A percentile compares a stretch with the other conserved stretches of the same genome.
Conservation (phyloP, 1,284 basidiomycete species). For the Mycena sp. region DNA sequence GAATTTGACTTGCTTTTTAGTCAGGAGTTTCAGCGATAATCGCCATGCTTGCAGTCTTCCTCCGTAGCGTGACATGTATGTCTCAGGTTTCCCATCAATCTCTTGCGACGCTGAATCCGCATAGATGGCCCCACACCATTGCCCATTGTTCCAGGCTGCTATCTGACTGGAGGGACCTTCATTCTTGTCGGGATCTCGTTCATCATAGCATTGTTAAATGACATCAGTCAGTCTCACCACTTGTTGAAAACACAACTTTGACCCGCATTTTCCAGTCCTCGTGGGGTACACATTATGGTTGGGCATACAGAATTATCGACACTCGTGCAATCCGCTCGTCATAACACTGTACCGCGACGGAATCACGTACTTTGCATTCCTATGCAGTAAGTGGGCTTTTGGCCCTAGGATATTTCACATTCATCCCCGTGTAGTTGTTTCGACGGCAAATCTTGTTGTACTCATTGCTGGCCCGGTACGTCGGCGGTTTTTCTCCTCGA, state of each 20-base stretch:
- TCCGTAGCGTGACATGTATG: slow-evolving; percentile 14
- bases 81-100: too few species aligned
- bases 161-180: slow-evolving; percentile 13
- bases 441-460: slow-evolving; percentile 28
- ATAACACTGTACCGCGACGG: slow-evolving; percentile 34
- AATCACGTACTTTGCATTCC: slow-evolving; percentile 35
- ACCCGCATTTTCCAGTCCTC: slow-evolving; percentile 31
- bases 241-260: too few species aligned
- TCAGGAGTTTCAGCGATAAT: neutral
- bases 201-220: slow-evolving; percentile 22
- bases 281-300: slow-evolving; percentile 35
- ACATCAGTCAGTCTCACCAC: neutral
- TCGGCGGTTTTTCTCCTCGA: too few species aligned
- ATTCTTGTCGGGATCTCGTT: slow-evolving; percentile 16
- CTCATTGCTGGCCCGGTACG: slow-evolving; percentile 30
- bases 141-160: slow-evolving; percentile 17
- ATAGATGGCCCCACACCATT: slow-evolving; percentile 14
- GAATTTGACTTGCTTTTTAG: too few species aligned
- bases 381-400: slow-evolving; percentile 33
- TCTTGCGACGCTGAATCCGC: too few species aligned
- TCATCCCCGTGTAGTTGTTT: too few species aligned
- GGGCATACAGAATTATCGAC: slow-evolving; percentile 28
- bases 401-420: too few species aligned
- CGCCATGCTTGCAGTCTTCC: slow-evolving; percentile 2
- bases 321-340: slow-evolving; percentile 25